Evolutionary conservation across 78 protist species (phyloP), one percentile per base, ranked within the genome.

Genomic region (Speleostelium caveatum): DNA sequence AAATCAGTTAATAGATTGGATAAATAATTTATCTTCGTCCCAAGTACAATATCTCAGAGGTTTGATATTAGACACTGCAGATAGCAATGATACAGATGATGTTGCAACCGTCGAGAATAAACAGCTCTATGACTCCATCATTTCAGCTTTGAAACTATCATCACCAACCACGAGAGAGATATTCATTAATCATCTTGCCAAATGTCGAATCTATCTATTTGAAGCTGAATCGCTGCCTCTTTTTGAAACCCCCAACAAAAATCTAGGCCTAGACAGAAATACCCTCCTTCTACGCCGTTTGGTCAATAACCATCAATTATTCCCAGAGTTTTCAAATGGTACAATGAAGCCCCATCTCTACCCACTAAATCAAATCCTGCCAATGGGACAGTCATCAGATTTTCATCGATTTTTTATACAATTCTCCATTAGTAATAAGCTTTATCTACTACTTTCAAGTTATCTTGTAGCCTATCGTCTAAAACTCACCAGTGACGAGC

Each of bases 131-230:
- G 36, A 79, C 19, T 49, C 77, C 41, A 79, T 79, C 42, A 26
- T 55, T 26, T 38, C n/a, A 28, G 66, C 75, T 16, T 26, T 79
- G 32, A n/a, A 35, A 17, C 51, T 59, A 2, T 39, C 75, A 12
- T 16, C 66, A n/a, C 89, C 75, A 79, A 61, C 49, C 16, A 60
- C 67, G 4, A 65, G 66, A 53, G 89, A 79, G 16, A n/a, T 79
- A 16, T 68, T 79, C 28, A 28, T 79, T 16, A 79, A 79, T 56
- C 89, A 79, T 21, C n/a, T 79, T 26, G 89, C 89, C n/a, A 79
- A 33, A 42, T 60, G 56, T 35, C 49, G 76, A 53, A 68, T 79
- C 24, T 79, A 67, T 21, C 12, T 79, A 19, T 7, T 67, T 1
- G 89, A 79, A 24, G 41, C 51, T 38, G 89, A 79, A 39, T 39